These are phyloP conservation scores for Pseudozyma sp. DNA, from an alignment of 1,284 basidiomycete species.

Conservation along the genomic window DNA sequence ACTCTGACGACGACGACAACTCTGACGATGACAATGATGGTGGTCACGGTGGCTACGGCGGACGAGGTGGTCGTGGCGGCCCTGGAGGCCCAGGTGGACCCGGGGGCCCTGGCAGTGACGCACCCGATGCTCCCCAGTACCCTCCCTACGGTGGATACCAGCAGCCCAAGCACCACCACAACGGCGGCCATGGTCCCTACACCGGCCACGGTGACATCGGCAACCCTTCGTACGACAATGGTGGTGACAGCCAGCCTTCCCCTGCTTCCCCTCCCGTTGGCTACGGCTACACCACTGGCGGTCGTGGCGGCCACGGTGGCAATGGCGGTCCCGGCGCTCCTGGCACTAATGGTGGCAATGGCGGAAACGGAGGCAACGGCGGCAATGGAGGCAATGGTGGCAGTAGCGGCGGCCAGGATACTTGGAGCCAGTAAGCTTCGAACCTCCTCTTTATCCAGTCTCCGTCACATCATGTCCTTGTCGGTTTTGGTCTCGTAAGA, in stretches of 20 bases:
- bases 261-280: background rate
- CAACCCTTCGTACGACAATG: background rate
- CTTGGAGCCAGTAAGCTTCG: background rate
- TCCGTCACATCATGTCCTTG: background rate
- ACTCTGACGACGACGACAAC: too few relatives aligned
- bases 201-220: background rate
- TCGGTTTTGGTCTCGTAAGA: background rate
- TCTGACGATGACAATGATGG: too few relatives aligned
- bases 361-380: conserved; percentile 21
- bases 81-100: background rate
- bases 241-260: background rate
- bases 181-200: conserved; percentile 7
- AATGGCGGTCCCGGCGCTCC: conserved; percentile 4
- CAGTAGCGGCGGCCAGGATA: background rate
- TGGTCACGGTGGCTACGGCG: conserved; percentile 5
- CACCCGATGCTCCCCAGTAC: background rate
- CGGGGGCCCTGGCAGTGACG: conserved; percentile 3
- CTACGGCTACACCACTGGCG: background rate
- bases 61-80: conserved; percentile 5
- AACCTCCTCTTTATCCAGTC: background rate
- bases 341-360: conserved; percentile 19
- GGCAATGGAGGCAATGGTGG: conserved; percentile 22
- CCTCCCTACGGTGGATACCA: conserved; percentile 1
- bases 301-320: background rate
- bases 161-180: background rate